phyloP scores from a whole-genome alignment of 192 early-diverging fungal species.

The Rhizophagus sp. region DNA sequence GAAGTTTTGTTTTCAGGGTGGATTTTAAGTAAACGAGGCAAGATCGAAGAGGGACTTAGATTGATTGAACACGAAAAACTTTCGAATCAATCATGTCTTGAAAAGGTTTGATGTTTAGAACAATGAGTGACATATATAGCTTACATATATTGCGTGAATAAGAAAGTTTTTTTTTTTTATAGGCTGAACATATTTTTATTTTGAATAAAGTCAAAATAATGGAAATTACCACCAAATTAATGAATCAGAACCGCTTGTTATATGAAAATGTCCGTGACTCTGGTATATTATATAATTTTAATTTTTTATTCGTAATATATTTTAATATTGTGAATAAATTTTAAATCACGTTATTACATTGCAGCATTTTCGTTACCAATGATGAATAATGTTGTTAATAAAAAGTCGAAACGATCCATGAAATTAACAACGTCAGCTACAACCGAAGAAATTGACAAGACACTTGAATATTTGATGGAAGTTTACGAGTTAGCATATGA shows the following conservation, averaged over 20 bases:
- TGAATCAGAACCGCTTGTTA: neutral
- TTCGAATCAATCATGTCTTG: constrained; percentile 36
- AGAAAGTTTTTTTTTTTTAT: neutral
- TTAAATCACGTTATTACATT: neutral
- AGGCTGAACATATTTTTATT: constrained; percentile 26
- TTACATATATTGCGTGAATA: neutral
- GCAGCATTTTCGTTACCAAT: constrained; percentile 18
- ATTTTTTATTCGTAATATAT: neutral
- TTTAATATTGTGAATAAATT: neutral
- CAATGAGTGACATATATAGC: neutral
- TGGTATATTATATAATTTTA: constrained; percentile 34
- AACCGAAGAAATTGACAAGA: constrained; percentile 25
- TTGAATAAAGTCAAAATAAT: constrained; percentile 28
- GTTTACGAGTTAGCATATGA: constrained; percentile 38
- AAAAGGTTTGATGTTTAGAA: constrained; percentile 34
- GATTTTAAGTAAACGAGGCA: constrained; percentile 38
- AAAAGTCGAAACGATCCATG: neutral
- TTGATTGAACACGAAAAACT: constrained; percentile 30
- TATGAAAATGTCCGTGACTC: constrained; percentile 50
- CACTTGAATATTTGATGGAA: constrained; percentile 41
- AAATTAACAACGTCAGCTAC: neutral
- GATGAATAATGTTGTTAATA: neutral
- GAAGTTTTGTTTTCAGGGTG: constrained; percentile 23
- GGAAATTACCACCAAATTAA: neutral
- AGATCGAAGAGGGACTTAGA: constrained; percentile 40